These are phyloP conservation scores for Cyclocybe aegerita DNA, from an alignment of 768 basidiomycete genomes.

Conservation along the genomic window DNA sequence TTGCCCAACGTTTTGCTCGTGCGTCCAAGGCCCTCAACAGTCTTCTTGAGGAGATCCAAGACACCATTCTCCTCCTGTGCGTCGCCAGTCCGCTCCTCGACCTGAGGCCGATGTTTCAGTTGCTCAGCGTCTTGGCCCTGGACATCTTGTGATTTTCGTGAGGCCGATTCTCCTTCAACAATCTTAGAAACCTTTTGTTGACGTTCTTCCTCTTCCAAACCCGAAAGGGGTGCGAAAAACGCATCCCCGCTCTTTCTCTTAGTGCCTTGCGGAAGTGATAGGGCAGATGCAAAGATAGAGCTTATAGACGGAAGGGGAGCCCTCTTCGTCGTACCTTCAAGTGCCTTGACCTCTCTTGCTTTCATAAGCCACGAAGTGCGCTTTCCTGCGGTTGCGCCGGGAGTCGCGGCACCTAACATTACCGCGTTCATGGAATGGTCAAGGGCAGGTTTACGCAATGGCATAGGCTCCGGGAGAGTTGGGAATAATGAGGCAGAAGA, in stretches of 20 bases:
- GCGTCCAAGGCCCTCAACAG: conserved; percentile 65
- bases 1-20: conserved; percentile 58
- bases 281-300: not conserved
- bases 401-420: conserved; percentile 35
- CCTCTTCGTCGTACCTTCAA: conserved; percentile 52
- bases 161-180: conserved; percentile 32
- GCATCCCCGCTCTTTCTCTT: conserved; percentile 72
- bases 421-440: conserved; percentile 39
- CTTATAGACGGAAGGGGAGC: conserved; percentile 15
- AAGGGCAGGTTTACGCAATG: conserved; percentile 56
- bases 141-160: conserved; percentile 31
- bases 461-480: conserved; percentile 65
- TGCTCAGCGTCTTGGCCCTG: conserved; percentile 20
- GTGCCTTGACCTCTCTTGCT: conserved; percentile 70
- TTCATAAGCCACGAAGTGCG: conserved; percentile 82
- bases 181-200: conserved; percentile 51
- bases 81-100: not conserved
- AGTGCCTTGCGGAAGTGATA: conserved; percentile 23
- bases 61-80: conserved; percentile 43
- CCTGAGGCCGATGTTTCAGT: not conserved
- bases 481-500: conserved; percentile 49
- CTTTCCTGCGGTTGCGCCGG: conserved; percentile 49
- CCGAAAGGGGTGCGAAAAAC: conserved; percentile 16
- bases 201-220: conserved; percentile 40
- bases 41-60: conserved; percentile 68